Evolutionary conservation across 495 filamentous ascomycete species (phyloP), one percentile per base, ranked within the genome.

Genomic region (Thermothielavioides terrestris): DNA sequence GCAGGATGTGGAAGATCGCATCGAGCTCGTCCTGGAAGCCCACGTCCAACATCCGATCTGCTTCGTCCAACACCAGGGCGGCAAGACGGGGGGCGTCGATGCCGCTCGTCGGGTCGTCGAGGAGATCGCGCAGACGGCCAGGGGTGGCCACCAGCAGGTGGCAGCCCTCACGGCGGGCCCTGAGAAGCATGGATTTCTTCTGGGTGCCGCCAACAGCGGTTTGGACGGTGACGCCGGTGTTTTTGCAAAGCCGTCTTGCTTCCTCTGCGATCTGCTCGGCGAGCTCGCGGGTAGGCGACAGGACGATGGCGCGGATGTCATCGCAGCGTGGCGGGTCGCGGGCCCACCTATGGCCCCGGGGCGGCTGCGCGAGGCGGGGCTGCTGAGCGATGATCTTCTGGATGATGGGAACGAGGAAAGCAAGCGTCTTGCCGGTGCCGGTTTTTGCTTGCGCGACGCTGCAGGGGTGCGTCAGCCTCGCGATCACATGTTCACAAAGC

Each of bases 241-340:
- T 69, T 7, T 32, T 35, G 4, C 77, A 76, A n/a, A 96, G 60
- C 62, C 82, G 91, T 36, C 53, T 68, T 2, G 92, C 89, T 62
- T 98, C 92, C 0, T 68, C 79, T 10, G 84, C 86, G 56, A 98
- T 97, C 69, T 98, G 92, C 64, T 95, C 88, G 4, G 92, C 92
- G 53, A 98, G 76, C 68, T 98, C 92, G 50, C 92, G 80, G 17
- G 92, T 98, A 8, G 92, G 92, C 0, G 94, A 97, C 52, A 98
- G 81, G 61, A 98, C 82, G 36, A 98, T 81, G 22, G 87, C 84
- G 47, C 89, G 82, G 52, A 96, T 89, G 62, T 96, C 88, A 27
- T 76, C 63, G 1, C 80, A 63, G 4, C n/a, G n/a, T n/a, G n/a
- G n/a, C n/a, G n/a, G n/a, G n/a, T n/a, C n/a, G n/a, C 64, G 61